These are phyloP conservation scores for Penicillium sp. DNA, from an alignment of 2,329 filamentous ascomycete species.

Conservation along the genomic window DNA sequence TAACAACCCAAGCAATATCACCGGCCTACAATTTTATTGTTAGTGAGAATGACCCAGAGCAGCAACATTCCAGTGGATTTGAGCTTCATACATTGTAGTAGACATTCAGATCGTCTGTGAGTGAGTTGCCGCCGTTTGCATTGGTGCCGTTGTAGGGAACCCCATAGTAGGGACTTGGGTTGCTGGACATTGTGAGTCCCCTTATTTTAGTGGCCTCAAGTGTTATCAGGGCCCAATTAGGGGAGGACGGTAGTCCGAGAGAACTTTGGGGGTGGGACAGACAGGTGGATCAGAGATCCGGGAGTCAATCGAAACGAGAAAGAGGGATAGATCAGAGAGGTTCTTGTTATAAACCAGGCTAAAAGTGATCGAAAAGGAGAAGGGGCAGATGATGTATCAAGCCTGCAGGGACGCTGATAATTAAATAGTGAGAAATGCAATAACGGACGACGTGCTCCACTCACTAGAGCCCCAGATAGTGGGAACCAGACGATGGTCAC, in stretches of 20 bases:
- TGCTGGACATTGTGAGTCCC: conserved; percentile 30
- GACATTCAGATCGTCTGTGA: conserved; percentile 69
- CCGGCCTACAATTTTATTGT: conserved; percentile 54
- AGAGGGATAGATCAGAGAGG: conserved; percentile 1
- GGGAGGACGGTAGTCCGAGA: neutral
- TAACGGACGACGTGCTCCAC: conserved; percentile 20
- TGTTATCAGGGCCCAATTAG: neutral
- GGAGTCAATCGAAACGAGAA: neutral
- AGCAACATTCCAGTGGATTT: neutral
- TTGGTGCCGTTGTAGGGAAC: conserved; percentile 61
- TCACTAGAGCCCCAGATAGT: conserved; percentile 24
- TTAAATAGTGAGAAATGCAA: conserved; percentile 19
- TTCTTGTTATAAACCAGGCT: neutral
- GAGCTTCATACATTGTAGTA: conserved; percentile 58
- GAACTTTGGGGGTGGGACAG: too few relatives aligned
- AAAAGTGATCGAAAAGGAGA: neutral
- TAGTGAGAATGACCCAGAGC: conserved; percentile 5
- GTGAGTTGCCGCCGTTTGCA: conserved; percentile 61
- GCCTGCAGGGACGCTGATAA: conserved; percentile 21
- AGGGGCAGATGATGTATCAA: conserved; percentile 19
- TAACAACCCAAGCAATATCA: conserved; percentile 76
- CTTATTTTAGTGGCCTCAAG: neutral
- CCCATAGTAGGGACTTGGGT: conserved; percentile 13
- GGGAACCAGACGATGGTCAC: conserved; percentile 17
- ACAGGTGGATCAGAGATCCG: neutral